A percentile compares a stretch with the other conserved stretches of the same genome.
Conservation (phyloP, 2,329 filamentous ascomycete species). For the Rhytidhysteron rufulum region DNA sequence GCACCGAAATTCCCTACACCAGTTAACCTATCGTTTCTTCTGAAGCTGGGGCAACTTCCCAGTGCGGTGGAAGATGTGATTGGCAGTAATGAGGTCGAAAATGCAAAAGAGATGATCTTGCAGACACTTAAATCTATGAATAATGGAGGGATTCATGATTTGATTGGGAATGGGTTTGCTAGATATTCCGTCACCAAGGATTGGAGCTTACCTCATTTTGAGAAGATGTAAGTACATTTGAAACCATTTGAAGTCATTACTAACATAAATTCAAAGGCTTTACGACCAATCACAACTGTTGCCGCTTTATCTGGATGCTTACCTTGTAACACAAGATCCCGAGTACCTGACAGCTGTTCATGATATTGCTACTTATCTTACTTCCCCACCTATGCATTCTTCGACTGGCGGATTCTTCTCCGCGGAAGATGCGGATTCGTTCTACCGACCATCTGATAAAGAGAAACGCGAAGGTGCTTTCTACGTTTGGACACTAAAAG, state of each 20-base stretch:
- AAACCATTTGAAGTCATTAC: not conserved
- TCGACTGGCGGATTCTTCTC: conserved; percentile 74
- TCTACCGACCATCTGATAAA: conserved; percentile 66
- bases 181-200: conserved; percentile 87
- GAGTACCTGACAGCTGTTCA: conserved; percentile 76
- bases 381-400: conserved; percentile 63
- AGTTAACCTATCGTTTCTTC: conserved; percentile 75
- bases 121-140: conserved; percentile 77
- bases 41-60: conserved; percentile 70
- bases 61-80: conserved; percentile 77
- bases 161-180: conserved; percentile 73
- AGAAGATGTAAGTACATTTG: conserved; percentile 65
- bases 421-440: conserved; percentile 86
- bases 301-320: conserved; percentile 80
- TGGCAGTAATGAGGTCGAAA: conserved; percentile 71
- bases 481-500: conserved; percentile 88
- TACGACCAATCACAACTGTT: conserved; percentile 88
- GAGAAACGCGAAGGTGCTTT: conserved; percentile 90
- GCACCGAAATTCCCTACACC: conserved; percentile 90
- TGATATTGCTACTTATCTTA: conserved; percentile 84
- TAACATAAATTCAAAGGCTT: conserved; percentile 43
- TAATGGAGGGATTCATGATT: conserved; percentile 67
- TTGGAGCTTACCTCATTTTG: conserved; percentile 94
- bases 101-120: conserved; percentile 74
- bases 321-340: conserved; percentile 62